Percentiles rank a stretch among this genome's conserved stretches.
phyloP scores from a whole-genome alignment of 1,284 basidiomycete genomes.

The Cystobasidiaceae sp. region DNA sequence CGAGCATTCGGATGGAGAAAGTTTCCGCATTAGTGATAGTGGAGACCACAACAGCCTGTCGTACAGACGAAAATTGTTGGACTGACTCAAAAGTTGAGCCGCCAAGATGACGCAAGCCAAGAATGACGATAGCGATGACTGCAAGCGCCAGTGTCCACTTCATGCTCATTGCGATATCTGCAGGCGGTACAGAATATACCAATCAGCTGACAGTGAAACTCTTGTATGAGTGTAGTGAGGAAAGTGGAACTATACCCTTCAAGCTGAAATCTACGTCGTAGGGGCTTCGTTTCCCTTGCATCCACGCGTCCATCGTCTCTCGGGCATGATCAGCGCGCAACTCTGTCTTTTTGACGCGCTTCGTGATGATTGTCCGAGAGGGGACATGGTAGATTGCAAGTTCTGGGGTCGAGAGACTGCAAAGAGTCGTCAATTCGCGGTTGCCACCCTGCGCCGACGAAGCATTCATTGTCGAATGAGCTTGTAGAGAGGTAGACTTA shows the following conservation, averaged over 20 bases:
- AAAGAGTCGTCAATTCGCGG: neutral
- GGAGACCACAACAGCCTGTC: no score
- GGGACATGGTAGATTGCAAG: constrained; percentile 26
- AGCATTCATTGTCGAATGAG: neutral
- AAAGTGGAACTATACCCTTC: neutral
- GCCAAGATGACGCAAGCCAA: neutral
- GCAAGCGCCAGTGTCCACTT: constrained; percentile 22
- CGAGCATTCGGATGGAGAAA: no score
- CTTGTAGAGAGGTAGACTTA: neutral
- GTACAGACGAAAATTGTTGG: no score
- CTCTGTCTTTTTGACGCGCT: constrained; percentile 1
- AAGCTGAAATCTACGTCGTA: neutral
- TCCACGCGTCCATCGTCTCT: constrained; percentile 22
- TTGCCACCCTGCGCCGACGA: no score
- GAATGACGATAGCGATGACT: neutral
- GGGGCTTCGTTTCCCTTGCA: constrained; percentile 8
- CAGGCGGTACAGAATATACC: neutral
- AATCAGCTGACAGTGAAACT: neutral
- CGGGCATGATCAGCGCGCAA: constrained; percentile 10
- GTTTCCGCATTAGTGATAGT: no score
- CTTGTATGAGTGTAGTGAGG: neutral
- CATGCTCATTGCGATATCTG: constrained; percentile 10
- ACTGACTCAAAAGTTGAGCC: neutral
- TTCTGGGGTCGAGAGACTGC: constrained; percentile 11
- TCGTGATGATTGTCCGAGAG: neutral